phyloP scores from a whole-genome alignment of 202 grass and related monocot genomes.

The Carex arenaria region DNA sequence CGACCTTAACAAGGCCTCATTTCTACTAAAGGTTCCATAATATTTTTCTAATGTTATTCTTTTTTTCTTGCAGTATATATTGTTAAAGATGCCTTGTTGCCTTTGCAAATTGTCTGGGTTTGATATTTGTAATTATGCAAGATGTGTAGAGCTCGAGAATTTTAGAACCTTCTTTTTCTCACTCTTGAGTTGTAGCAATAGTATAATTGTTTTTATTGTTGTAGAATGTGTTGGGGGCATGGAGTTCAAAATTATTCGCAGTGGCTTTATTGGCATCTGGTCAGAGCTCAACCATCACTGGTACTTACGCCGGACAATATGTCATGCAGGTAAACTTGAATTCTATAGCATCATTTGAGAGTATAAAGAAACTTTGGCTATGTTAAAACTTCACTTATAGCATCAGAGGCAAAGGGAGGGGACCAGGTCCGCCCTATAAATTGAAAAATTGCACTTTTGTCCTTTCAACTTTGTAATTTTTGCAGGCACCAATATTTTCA shows the following conservation, averaged over 20 bases:
- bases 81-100: neutral
- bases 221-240: constrained; percentile 90
- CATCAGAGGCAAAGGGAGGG: neutral
- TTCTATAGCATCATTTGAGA: neutral
- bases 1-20: constrained; percentile 97
- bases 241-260: constrained; percentile 97
- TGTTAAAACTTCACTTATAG: neutral
- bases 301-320: constrained; percentile 96
- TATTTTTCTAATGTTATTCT: neutral
- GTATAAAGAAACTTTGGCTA: neutral
- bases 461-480: neutral
- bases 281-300: constrained; percentile 97
- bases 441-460: neutral
- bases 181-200: neutral
- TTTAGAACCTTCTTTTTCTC: neutral
- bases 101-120: neutral
- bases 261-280: constrained; percentile 91
- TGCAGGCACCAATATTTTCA: neutral
- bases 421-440: neutral
- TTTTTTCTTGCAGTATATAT: neutral
- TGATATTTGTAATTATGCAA: neutral
- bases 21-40: constrained; percentile 70
- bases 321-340: constrained; percentile 75
- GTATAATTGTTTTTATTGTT: neutral
- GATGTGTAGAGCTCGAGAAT: neutral